phyloP scores from a whole-genome alignment of 495 filamentous ascomycete species.

The Lichenothelia convexa region DNA sequence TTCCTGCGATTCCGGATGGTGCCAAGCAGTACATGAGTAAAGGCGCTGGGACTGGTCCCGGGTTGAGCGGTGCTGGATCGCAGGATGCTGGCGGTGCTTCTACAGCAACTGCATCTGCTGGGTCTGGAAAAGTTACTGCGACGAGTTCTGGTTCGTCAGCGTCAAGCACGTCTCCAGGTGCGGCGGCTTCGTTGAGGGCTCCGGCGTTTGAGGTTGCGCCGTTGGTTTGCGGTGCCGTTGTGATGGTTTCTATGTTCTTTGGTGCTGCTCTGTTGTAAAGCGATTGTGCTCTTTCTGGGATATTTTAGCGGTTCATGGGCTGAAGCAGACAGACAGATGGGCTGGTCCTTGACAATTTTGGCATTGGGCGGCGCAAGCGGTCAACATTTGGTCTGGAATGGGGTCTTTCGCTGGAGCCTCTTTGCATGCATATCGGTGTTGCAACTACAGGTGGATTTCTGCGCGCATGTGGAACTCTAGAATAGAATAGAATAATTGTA shows the following conservation, averaged over 20 bases:
- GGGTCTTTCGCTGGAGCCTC: too few relatives aligned
- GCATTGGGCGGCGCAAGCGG: too few relatives aligned
- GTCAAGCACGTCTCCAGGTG: slow-evolving; percentile 23
- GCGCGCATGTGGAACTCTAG: too few relatives aligned
- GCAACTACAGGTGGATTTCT: too few relatives aligned
- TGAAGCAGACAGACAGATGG: too few relatives aligned
- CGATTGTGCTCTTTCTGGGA: too few relatives aligned
- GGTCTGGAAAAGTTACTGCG: slow-evolving; percentile 35
- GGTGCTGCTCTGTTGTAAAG: slow-evolving; percentile 42
- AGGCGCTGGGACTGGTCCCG: slow-evolving; percentile 55
- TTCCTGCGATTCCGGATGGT: slow-evolving; percentile 57
- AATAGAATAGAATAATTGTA: too few relatives aligned
- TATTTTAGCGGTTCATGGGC: too few relatives aligned
- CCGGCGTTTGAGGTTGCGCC: slow-evolving; percentile 8
- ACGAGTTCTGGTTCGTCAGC: slow-evolving; percentile 15
- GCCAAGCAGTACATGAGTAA: slow-evolving; percentile 51
- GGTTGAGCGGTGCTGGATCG: slow-evolving; percentile 53
- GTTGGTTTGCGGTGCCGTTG: slow-evolving; percentile 14
- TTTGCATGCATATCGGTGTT: too few relatives aligned
- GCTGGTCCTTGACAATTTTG: too few relatives aligned
- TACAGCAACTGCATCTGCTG: slow-evolving; percentile 41
- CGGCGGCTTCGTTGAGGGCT: slow-evolving; percentile 18
- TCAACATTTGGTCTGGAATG: too few relatives aligned
- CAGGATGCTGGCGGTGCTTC: slow-evolving; percentile 48
- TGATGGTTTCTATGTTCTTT: slow-evolving; percentile 35